Conservation (phyloP, 1,284 basidiomycete species). For the Malassezia sympodialis region DNA sequence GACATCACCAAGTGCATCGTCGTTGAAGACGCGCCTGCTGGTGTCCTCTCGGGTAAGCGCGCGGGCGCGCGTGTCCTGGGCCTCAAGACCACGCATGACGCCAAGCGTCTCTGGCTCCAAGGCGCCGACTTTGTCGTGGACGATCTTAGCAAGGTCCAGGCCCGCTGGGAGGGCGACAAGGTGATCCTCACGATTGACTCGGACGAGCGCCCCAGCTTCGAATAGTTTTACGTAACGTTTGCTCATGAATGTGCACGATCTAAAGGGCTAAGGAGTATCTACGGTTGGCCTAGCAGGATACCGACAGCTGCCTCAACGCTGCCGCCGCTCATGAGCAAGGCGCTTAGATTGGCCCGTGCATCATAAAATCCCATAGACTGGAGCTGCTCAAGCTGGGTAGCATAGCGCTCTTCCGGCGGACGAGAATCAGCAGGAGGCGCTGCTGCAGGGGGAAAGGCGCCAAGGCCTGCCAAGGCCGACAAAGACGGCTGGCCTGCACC, state of each 20-base stretch:
- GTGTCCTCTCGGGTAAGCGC: conserved; percentile 32
- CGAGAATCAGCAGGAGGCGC: conserved; percentile 20
- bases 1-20: conserved; percentile 38
- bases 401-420: conserved; percentile 40
- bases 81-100: conserved; percentile 37
- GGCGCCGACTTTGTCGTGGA: conserved; percentile 41
- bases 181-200: conserved; percentile 32
- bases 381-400: conserved; percentile 41
- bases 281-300: conserved; percentile 24
- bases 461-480: conserved; percentile 6
- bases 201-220: conserved; percentile 18
- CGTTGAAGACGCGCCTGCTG: conserved; percentile 45
- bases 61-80: conserved; percentile 42
- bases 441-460: not conserved
- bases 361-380: conserved; percentile 44
- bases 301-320: conserved; percentile 38
- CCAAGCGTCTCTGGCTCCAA: conserved; percentile 30
- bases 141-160: conserved; percentile 34
- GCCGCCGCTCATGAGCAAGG: conserved; percentile 37
- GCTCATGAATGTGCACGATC: not conserved
- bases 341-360: conserved; percentile 36
- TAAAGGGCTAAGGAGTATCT: not conserved
- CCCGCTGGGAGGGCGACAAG: conserved; percentile 33
- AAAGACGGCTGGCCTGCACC: conserved; percentile 8
- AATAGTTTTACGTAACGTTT: conserved; percentile 1